Conservation (phyloP, 2,329 filamentous ascomycete genomes). For the Cercospora sojina region DNA sequence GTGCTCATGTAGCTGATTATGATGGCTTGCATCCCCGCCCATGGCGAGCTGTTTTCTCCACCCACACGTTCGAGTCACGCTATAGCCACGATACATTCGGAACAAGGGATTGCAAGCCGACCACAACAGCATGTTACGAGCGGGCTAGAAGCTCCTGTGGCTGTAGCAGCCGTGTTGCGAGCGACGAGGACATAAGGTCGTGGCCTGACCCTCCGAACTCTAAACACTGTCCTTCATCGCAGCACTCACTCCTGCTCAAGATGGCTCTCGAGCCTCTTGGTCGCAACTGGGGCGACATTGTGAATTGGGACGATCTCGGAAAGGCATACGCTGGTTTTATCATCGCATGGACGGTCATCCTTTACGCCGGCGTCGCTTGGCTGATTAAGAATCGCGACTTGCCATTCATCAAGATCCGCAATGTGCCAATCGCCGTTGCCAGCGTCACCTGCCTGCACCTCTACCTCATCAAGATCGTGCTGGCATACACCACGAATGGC, state of each 20-base stretch:
- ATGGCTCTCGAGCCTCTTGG: conserved; percentile 30
- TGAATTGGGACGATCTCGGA: conserved; percentile 30
- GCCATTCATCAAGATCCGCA: conserved; percentile 30
- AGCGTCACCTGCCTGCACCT: conserved; percentile 40
- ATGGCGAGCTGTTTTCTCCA: conserved; percentile 1
- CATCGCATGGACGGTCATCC: conserved; percentile 26
- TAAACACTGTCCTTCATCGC: background rate
- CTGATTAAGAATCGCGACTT: conserved; percentile 25
- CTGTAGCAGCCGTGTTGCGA: background rate
- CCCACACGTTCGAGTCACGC: background rate
- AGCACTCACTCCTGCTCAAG: conserved; percentile 39
- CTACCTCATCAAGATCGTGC: conserved; percentile 45
- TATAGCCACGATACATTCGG: background rate
- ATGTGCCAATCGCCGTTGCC: conserved; percentile 28
- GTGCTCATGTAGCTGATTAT: conserved; percentile 5
- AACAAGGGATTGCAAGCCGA: conserved; percentile 5
- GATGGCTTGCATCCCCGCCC: conserved; percentile 5
- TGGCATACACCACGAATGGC: conserved; percentile 42
- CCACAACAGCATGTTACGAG: conserved; percentile 5
- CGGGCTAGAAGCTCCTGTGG: conserved; percentile 2
- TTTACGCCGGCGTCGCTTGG: conserved; percentile 26
- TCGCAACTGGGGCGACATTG: conserved; percentile 29
- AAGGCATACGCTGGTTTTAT: conserved; percentile 29
- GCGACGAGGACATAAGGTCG: background rate
- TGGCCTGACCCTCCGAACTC: background rate